Evolutionary conservation across 2,329 filamentous ascomycete species (phyloP).

Genomic region (Chaetomiaceae sp.): DNA sequence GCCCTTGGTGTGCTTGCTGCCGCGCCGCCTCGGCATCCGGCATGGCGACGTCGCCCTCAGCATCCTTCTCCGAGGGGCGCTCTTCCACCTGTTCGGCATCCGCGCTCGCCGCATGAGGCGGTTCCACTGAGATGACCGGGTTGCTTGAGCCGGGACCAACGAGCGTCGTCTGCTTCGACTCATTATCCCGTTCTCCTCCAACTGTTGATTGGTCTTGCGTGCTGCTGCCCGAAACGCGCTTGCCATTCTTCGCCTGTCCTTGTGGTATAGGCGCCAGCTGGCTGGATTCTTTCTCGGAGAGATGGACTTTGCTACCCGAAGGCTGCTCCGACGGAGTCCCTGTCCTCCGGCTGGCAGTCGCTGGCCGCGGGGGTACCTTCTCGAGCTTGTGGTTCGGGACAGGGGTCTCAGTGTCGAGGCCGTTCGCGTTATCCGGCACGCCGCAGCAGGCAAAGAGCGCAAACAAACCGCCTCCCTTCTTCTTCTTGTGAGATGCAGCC

Average conservation of each 20-base stretch:
- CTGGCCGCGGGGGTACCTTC: conserved; percentile 48
- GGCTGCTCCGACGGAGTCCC: conserved; percentile 48
- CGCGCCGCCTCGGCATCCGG: conserved; percentile 50
- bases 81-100: conserved; percentile 24
- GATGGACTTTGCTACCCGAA: conserved; percentile 34
- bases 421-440: conserved; percentile 53
- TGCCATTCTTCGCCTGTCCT: conserved; percentile 34
- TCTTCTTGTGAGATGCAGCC: conserved; percentile 46
- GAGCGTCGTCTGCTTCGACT: conserved; percentile 41
- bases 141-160: conserved; percentile 26
- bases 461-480: conserved; percentile 47
- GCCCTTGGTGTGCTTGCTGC: conserved; percentile 37
- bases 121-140: conserved; percentile 38
- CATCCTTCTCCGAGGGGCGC: conserved; percentile 31
- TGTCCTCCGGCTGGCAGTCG: conserved; percentile 49
- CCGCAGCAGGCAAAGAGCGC: conserved; percentile 62
- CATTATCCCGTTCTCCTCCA: conserved; percentile 35
- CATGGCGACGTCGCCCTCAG: conserved; percentile 63
- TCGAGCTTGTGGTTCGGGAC: conserved; percentile 51
- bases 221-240: conserved; percentile 41
- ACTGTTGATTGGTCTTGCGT: conserved; percentile 41
- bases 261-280: conserved; percentile 29
- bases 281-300: conserved; percentile 44
- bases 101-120: conserved; percentile 27
- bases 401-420: conserved; percentile 48